Evolutionary conservation across 345 rosid species (phyloP).

Genomic region (Reutealis trisperma): DNA sequence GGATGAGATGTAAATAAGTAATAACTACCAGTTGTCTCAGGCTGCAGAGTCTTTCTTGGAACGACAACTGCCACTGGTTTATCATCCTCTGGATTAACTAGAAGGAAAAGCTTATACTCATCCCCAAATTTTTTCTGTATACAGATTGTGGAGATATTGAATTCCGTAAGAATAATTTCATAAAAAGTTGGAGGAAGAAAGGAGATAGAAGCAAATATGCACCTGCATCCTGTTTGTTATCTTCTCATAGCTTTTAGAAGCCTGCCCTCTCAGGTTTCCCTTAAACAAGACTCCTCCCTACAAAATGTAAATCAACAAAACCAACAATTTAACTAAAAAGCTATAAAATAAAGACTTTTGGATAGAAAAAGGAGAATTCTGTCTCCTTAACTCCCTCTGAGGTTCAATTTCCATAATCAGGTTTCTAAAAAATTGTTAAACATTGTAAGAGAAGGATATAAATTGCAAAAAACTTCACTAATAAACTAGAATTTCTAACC

Average conservation of each 20-base stretch:
- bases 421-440: not conserved
- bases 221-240: slow-evolving; percentile 76
- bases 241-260: slow-evolving; percentile 83
- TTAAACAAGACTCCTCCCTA: slow-evolving; percentile 91
- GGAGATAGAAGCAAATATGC: slow-evolving; percentile 8
- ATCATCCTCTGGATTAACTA: slow-evolving; percentile 91
- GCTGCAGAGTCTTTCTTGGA: slow-evolving; percentile 74
- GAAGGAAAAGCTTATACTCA: slow-evolving; percentile 80
- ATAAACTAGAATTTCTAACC: not conserved
- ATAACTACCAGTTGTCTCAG: slow-evolving; percentile 68
- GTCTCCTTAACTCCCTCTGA: not conserved
- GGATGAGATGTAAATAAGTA: slow-evolving; percentile 15
- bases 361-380: slow-evolving; percentile 1
- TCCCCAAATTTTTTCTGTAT: slow-evolving; percentile 80
- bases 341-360: not conserved
- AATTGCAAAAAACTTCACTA: not conserved
- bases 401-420: slow-evolving; percentile 6
- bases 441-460: not conserved
- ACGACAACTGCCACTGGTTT: slow-evolving; percentile 96
- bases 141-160: slow-evolving; percentile 19
- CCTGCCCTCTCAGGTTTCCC: slow-evolving; percentile 88
- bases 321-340: slow-evolving; percentile 2
- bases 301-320: slow-evolving; percentile 21
- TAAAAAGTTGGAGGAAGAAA: not conserved
- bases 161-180: slow-evolving; percentile 10